phyloP scores from a whole-genome alignment of 1,139 yeast species.

The Taphrina deformans region DNA sequence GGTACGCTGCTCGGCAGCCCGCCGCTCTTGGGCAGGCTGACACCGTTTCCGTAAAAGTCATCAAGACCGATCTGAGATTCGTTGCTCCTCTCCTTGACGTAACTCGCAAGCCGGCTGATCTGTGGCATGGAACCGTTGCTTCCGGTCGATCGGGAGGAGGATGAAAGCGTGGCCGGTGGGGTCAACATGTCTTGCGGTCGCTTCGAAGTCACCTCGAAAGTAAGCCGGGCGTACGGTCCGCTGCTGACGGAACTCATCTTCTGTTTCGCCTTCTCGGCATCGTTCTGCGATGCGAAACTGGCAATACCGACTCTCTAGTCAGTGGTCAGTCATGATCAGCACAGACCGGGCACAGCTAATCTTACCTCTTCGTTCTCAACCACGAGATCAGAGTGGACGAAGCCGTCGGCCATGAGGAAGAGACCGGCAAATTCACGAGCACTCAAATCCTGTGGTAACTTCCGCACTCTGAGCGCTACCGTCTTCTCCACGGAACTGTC shows the following conservation, averaged over 20 bases:
- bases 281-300: neutral
- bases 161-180: conserved; percentile 29
- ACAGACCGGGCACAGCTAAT: neutral
- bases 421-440: conserved; percentile 34
- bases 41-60: conserved; percentile 12
- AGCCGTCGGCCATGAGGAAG: conserved; percentile 33
- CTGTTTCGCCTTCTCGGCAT: conserved; percentile 20
- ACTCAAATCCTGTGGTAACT: conserved; percentile 24
- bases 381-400: conserved; percentile 1
- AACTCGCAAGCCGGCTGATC: conserved; percentile 26
- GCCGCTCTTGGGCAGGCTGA: conserved; percentile 11
- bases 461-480: conserved; percentile 3
- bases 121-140: conserved; percentile 32
- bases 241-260: conserved; percentile 20
- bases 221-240: conserved; percentile 16
- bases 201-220: conserved; percentile 13
- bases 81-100: conserved; percentile 29
- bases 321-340: neutral
- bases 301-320: conserved; percentile 22
- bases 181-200: conserved; percentile 17
- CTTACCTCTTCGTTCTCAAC: conserved; percentile 25
- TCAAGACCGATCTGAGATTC: conserved; percentile 24
- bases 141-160: conserved; percentile 24
- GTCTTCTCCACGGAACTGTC: neutral
- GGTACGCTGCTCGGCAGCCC: conserved; percentile 23